Base-by-base conservation (phyloP, 768 basidiomycete species). In the Hygrophorus pudorinus region DNA sequence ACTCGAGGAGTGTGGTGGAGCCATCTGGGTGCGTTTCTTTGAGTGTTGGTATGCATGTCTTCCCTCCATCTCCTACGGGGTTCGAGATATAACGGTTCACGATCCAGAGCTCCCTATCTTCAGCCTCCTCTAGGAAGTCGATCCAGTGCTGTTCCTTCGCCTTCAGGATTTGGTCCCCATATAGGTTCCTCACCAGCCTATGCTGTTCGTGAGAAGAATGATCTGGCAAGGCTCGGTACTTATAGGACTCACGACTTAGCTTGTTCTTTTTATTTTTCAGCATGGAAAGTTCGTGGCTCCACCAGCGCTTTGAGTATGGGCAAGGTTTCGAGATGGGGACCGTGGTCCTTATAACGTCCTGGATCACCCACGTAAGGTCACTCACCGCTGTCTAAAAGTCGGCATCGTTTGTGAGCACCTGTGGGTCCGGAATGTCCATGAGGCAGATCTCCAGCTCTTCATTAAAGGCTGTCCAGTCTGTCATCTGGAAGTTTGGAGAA, bases 391-490 rank as follows among this genome's bases (percentile, higher is more conserved):
- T 31, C 46, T 42, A 0, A 58, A 24, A 0, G 4, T 55, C 48
- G 0, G 49, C 41, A 4, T 52, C 30, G 6, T 42, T 50, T 10
- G 53, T 53, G 20, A 52, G 24, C 0, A 50, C 38, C 0, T 41
- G 42, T 2, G 24, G 16, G 5, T 11, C 4, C 11, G 18, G 14
- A 31, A 31, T 21, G 16, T 28, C 21, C 24, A 71, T 60, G 0
- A 43, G 32, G 3, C 24, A 3, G 11, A 16, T 21, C 6, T 14
- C 28, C 0, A 71, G 53, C 2, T 13, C 34, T 5, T 51, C 41
- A 2, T 49, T 36, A 45, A 67, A 65, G 0, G 49, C 41, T 0
- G 55, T 44, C 67, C 66, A 68, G 45, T 65, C 57, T 0, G 55
- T 51, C 6, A 31, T 24, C 1, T 54, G 16, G 44, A 59, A 71